Evolutionary conservation across 1,139 yeast genomes (phyloP), one percentile per base, ranked within the genome.

Genomic region (Taphrina confusa): DNA sequence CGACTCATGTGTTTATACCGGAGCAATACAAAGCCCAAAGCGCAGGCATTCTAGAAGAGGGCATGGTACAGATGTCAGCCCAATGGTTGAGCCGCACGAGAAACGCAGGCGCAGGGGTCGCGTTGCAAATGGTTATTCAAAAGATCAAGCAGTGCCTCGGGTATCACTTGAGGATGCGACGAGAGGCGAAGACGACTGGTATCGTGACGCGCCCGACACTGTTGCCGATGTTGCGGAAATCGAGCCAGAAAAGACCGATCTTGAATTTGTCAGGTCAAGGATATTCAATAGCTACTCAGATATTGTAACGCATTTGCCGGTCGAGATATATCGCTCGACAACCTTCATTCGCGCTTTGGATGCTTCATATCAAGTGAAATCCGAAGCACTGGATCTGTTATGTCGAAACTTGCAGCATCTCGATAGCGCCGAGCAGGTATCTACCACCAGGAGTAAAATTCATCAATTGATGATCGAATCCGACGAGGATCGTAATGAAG

Each of bases 281-380:
- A 34, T 44, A 12, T 27, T 30, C 34, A 23, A 23, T 11, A 44
- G 40, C 11, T 54, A 44, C 23, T 18, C 44, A 18, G 58, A 54
- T 11, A 27, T 54, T 22, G 51, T 46, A 25, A 37, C 40, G 16
- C 60, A 56, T 23, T 25, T 56, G 31, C 60, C 60, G 5, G 37
- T 56, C 14, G 60, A 56, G n/a, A 23, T 56, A 2, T 56, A 56
- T 18, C 54, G 60, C 2, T 56, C 60, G 4, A 28, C 30, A n/a
- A 34, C 18, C 5, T 47, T 56, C 28, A 22, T 56, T 16, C 37
- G 54, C 12, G 37, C 42, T 12, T 39, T 34, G 12, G 60, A 56
- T 33, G n/a, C 18, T 8, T 45, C 58, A 2, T 42, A 42, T 22
- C 23, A 22, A 6, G 42, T 20, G 2, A 42, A 54, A 14, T 11